Percentiles rank a stretch among this genome's conserved stretches.
These are phyloP conservation scores for Hymenotorrendiella dingleyae DNA, from an alignment of 2,329 filamentous ascomycete species.

Conservation along the genomic window DNA sequence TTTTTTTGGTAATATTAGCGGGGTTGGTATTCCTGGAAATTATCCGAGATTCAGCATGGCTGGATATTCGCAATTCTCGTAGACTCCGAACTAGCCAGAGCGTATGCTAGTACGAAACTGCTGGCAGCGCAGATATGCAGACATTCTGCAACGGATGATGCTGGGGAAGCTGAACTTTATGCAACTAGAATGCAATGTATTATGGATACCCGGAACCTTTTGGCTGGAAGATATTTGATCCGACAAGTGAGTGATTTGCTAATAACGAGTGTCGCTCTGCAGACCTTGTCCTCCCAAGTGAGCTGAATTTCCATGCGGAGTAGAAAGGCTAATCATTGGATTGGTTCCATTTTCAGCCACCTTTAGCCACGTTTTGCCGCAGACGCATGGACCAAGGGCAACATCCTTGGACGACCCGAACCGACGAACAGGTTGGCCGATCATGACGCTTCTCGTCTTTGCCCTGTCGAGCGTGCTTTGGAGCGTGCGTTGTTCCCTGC, in stretches of 20 bases:
- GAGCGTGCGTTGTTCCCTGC: no score
- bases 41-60: no score
- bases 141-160: no score
- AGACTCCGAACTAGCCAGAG: no score
- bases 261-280: no score
- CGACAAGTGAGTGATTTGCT: no score
- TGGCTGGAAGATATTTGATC: neutral
- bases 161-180: neutral
- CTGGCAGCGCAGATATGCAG: no score
- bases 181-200: neutral
- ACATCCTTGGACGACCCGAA: no score
- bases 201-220: neutral
- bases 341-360: neutral
- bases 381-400: no score
- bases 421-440: slow-evolving; percentile 17
- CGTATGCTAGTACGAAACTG: neutral
- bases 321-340: neutral
- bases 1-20: slow-evolving; percentile 2
- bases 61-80: no score
- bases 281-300: no score
- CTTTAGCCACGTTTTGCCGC: neutral
- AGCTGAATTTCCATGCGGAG: neutral
- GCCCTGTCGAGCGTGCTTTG: slow-evolving; percentile 7
- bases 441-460: slow-evolving; percentile 14
- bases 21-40: slow-evolving; percentile 9